Base-by-base conservation (phyloP, 495 filamentous ascomycete species). In the Penicillium turbatum region DNA sequence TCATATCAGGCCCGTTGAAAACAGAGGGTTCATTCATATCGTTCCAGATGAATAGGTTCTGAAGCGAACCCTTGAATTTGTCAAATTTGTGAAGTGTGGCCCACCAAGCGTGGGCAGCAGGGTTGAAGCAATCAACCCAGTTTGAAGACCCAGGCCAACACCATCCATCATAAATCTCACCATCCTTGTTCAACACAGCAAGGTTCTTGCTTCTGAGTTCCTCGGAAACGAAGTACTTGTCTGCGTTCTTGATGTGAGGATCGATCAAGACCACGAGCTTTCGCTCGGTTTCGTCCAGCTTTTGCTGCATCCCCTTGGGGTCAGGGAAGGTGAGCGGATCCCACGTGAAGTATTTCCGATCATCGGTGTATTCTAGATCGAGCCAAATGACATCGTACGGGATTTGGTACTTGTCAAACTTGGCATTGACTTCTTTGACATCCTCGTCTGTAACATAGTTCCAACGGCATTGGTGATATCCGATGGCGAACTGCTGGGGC, bases 1-100 rank as follows among this genome's bases (percentile, higher is more conserved):
- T 67, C 10, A 89, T 95, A 67, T 98, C 93, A 0, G 93, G 93
- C 0, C 93, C 93, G 64, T 97, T 96, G 77, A 98, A 98, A 7
- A 98, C 93, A 0, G 93, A 97, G 0, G 93, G 93, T 72, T 98
- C 93, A 62, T 97, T 98, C 93, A 98, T 98, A 65, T 98, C 93
- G 69, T 98, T 98, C 93, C 93, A 98, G 65, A 97, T 85, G 74
- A 89, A 96, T 4, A 86, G 82, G 64, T 96, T 97, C 34, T 84
- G 71, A 60, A 85, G 77, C 4, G 89, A 85, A 42, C 89, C 90
- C 66, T 88, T 87, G 77, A 95, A 97, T 38, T 70, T 79, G 64
- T 89, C 84, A 62, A 90, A 96, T 56, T 87, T 86, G 79, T 95
- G 96, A 7, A 97, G 82, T 11, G 76, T 69, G 38, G 79, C 82